These are phyloP conservation scores for Alternaria atra DNA, from an alignment of 2,329 filamentous ascomycete genomes.

Conservation along the genomic window DNA sequence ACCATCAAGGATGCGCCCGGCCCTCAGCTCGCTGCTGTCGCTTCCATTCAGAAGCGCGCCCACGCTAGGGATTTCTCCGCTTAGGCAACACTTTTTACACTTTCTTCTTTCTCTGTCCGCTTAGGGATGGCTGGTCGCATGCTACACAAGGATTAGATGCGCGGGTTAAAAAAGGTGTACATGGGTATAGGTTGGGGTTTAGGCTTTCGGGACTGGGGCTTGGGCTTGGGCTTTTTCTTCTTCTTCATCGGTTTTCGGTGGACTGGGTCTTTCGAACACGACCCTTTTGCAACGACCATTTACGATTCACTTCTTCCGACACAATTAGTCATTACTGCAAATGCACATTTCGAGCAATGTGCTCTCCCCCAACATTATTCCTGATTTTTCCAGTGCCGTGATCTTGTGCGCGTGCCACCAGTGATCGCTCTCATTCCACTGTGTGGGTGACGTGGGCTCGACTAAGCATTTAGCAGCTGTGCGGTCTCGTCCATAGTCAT, in stretches of 20 bases:
- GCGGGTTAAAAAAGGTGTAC: background rate
- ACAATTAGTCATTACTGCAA: background rate
- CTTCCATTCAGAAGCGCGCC: conserved; percentile 22
- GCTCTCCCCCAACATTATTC: background rate
- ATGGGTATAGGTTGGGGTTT: background rate
- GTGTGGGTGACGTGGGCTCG: too few species aligned
- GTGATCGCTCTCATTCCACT: background rate
- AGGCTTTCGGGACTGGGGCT: background rate
- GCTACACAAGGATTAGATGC: background rate
- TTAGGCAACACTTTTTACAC: conserved; percentile 10
- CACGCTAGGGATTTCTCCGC: conserved; percentile 42
- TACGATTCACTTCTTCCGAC: conserved; percentile 10
- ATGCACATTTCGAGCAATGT: conserved; percentile 1
- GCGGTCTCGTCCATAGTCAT: too few species aligned
- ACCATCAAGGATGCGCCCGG: conserved; percentile 34
- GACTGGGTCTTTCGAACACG: conserved; percentile 4
- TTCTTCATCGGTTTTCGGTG: background rate
- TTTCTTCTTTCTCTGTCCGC: background rate
- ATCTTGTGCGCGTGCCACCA: too few species aligned
- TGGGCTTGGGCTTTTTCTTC: conserved; percentile 1
- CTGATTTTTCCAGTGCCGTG: background rate
- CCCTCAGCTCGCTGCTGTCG: conserved; percentile 31
- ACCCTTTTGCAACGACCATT: conserved; percentile 4
- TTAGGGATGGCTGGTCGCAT: background rate
- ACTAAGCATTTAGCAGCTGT: too few species aligned